These are phyloP conservation scores for Volutella citrinella DNA, from an alignment of 2,329 filamentous ascomycete species.

Conservation along the genomic window DNA sequence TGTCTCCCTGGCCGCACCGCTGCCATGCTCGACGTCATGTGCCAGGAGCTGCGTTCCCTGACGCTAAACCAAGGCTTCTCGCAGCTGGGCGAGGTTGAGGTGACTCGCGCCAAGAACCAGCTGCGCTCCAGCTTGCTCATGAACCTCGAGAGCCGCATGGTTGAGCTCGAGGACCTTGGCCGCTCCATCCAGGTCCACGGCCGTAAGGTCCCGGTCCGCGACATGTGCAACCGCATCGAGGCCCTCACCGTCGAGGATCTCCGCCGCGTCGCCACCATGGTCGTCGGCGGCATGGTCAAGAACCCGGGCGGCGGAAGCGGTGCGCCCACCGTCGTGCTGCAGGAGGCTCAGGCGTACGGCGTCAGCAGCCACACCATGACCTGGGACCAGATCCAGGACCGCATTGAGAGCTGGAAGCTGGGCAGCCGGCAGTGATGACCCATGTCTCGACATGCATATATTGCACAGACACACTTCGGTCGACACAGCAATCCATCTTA, in stretches of 20 bases:
- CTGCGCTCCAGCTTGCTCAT: conserved; percentile 85
- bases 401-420: conserved; percentile 79
- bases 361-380: conserved; percentile 64
- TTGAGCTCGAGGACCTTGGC: conserved; percentile 93
- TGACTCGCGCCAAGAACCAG: conserved; percentile 95
- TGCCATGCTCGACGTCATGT: conserved; percentile 93
- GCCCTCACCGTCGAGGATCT: conserved; percentile 76
- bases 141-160: conserved; percentile 97
- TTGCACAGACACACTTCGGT: no score
- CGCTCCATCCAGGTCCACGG: conserved; percentile 97
- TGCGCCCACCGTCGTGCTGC: conserved; percentile 88
- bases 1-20: conserved; percentile 77
- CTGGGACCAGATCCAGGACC: conserved; percentile 88
- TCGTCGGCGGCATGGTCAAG: conserved; percentile 73
- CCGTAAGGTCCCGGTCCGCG: conserved; percentile 81
- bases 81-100: conserved; percentile 71
- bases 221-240: conserved; percentile 91
- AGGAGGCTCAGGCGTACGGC: conserved; percentile 79
- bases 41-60: conserved; percentile 77
- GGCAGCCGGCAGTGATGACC: conserved; percentile 47
- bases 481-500: no score
- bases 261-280: conserved; percentile 71
- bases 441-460: background rate
- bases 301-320: conserved; percentile 79
- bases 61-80: conserved; percentile 73